These are phyloP conservation scores for Trametes cubensis DNA, from an alignment of 768 basidiomycete species.

Conservation along the genomic window DNA sequence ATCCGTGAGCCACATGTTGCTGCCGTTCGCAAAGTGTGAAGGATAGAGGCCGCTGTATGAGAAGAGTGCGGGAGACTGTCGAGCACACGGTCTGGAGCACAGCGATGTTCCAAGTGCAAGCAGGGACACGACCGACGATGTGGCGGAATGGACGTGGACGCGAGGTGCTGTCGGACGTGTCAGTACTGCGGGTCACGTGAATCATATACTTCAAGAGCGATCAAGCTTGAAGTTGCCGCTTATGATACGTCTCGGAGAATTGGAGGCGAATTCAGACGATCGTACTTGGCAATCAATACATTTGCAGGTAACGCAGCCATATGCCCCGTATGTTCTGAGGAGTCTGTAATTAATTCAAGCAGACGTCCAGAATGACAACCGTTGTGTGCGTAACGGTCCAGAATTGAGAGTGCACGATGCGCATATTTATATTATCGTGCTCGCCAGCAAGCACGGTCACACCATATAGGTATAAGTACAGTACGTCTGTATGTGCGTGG, in stretches of 20 bases:
- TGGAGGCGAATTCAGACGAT: neutral
- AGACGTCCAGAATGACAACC: too few species aligned
- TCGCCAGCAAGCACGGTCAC: constrained; percentile 6
- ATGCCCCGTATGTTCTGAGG: neutral
- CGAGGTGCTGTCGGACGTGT: constrained; percentile 1
- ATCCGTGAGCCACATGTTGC: constrained; percentile 66
- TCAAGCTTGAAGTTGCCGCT: too few species aligned
- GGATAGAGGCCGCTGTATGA: too few species aligned
- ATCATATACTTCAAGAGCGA: too few species aligned
- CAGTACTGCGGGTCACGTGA: constrained; percentile 3
- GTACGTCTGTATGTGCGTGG: constrained; percentile 6
- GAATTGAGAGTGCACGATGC: too few species aligned
- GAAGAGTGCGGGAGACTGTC: neutral
- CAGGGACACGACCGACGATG: neutral
- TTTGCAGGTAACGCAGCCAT: neutral
- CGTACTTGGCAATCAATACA: too few species aligned
- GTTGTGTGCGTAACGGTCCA: too few species aligned
- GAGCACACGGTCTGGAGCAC: neutral
- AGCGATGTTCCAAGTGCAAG: neutral
- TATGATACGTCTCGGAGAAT: neutral
- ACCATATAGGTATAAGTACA: constrained; percentile 17
- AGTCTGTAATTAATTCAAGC: too few species aligned
- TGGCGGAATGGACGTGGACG: neutral
- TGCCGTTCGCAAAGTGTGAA: neutral
- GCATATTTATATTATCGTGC: constrained; percentile 6